These are phyloP conservation scores for Kodamaea ohmeri DNA, from an alignment of 1,139 yeast species.

Conservation along the genomic window DNA sequence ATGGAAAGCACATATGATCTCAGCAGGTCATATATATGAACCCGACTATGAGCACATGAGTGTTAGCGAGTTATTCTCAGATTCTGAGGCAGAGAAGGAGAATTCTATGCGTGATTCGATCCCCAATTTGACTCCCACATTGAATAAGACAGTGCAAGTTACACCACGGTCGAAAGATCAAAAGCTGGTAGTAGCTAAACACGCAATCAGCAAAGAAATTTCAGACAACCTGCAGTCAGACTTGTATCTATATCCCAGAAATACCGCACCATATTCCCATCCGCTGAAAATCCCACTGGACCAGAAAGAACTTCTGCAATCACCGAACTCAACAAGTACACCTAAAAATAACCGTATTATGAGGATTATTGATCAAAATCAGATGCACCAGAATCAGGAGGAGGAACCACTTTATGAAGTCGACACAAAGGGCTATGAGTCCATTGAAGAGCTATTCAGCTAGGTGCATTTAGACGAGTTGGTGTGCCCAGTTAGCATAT, in stretches of 20 bases:
- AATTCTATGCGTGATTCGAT: background rate
- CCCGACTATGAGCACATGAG: constrained; percentile 9
- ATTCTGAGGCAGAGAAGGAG: constrained; percentile 13
- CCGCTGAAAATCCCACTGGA: too few relatives aligned
- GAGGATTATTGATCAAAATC: background rate
- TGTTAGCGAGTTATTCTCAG: constrained; percentile 17
- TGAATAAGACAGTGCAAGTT: too few relatives aligned
- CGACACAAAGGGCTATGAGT: constrained; percentile 18
- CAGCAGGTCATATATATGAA: constrained; percentile 1
- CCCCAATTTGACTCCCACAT: too few relatives aligned
- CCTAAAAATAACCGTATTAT: constrained; percentile 4
- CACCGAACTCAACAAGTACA: background rate
- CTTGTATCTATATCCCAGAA: too few relatives aligned
- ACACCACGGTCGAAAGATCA: too few relatives aligned
- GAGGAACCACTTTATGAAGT: constrained; percentile 4
- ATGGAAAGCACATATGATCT: constrained; percentile 31
- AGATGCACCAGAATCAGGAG: background rate
- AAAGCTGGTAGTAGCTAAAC: too few relatives aligned
- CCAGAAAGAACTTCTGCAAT: too few relatives aligned
- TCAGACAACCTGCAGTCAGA: too few relatives aligned
- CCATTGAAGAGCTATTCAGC: constrained; percentile 24
- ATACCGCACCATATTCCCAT: too few relatives aligned
- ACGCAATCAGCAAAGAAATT: too few relatives aligned
- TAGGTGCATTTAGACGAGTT: too few relatives aligned
- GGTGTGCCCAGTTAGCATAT: too few relatives aligned